Base-by-base conservation (phyloP, 805 yeast genomes). In the Yamadazyma takamatsuzukensis region DNA sequence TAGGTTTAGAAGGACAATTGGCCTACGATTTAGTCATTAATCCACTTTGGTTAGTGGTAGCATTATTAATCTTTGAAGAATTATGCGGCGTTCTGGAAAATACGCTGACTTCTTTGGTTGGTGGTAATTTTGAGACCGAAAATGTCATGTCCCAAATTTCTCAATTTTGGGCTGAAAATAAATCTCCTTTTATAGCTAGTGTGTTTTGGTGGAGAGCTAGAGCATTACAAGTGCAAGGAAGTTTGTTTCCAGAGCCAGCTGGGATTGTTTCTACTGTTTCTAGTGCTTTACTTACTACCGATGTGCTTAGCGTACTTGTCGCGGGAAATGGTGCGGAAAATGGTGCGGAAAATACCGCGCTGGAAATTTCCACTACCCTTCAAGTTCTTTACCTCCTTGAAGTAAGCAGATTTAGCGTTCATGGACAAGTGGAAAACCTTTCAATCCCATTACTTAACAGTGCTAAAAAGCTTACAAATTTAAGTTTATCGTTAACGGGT, bases 141-240 rank as follows among this genome's bases (percentile, higher is more conserved):
- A 14, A 11, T 6, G 23, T 28, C 13, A 21, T 34, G 3, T 35
- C 39, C 6, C 30, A 33, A 15, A 28, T 38, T 8, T 26, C 42
- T 6, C 25, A 38, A 12, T 44, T 29, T 18, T 25, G 29, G 8
- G 22, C 32, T 6, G 39, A 25, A 8, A 29, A 34, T 15, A 31
- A 32, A n/a, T 24, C 50, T 22, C 54, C 70, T 4, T 40, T 69
- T 1, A 37, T 47, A 5, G 83, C 80, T 1, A 62, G 80, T 3
- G 59, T 72, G 3, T 62, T 64, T 27, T 84, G 93, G 90, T 84
- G 93, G 93, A 70, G 85, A 52, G 61, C 82, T 5, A 70, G 94
- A 56, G 76, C 80, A 3, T 51, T 83, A 21, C 78, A 80, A 45
- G 70, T 74, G 0, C 89, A 81, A 36, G 61, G 72, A 34, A 75